A percentile compares a stretch with the other conserved stretches of the same genome.
Evolutionary conservation across 2,329 filamentous ascomycete genomes (phyloP).

Genomic region (Xylariales sp.): DNA sequence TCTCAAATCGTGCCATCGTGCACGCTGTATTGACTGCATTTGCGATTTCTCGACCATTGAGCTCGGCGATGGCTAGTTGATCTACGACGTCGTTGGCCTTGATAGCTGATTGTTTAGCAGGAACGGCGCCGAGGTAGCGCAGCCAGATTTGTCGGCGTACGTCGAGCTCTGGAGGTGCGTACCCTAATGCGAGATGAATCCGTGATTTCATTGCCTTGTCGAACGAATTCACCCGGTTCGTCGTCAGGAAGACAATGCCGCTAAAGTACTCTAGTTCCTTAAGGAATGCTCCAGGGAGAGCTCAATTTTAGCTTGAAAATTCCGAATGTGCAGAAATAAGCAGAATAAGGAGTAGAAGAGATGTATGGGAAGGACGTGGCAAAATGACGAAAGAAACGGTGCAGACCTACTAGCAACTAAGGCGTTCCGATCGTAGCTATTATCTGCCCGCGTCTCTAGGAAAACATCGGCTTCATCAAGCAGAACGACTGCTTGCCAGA

Average conservation of each 20-base stretch:
- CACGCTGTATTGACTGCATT: slow-evolving; percentile 45
- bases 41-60: slow-evolving; percentile 47
- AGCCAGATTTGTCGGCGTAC: slow-evolving; percentile 45
- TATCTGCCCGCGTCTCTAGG: slow-evolving; percentile 42
- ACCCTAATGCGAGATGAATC: slow-evolving; percentile 55
- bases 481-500: slow-evolving; percentile 49
- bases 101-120: slow-evolving; percentile 29
- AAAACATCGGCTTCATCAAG: slow-evolving; percentile 51
- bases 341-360: not conserved
- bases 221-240: slow-evolving; percentile 53
- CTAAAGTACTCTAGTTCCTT: slow-evolving; percentile 56
- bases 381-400: not conserved
- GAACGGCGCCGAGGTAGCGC: slow-evolving; percentile 39
- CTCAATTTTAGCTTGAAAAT: not conserved
- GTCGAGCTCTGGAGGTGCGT: slow-evolving; percentile 38
- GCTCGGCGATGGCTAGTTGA: slow-evolving; percentile 28
- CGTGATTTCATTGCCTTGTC: slow-evolving; percentile 58
- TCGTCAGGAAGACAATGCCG: slow-evolving; percentile 59
- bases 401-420: slow-evolving; percentile 43
- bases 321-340: not conserved
- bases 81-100: slow-evolving; percentile 34
- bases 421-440: slow-evolving; percentile 41
- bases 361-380: not conserved
- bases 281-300: slow-evolving; percentile 50
- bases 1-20: slow-evolving; percentile 45